These are phyloP conservation scores for Pyrenula aspistea DNA, from an alignment of 495 filamentous ascomycete species.

Conservation along the genomic window DNA sequence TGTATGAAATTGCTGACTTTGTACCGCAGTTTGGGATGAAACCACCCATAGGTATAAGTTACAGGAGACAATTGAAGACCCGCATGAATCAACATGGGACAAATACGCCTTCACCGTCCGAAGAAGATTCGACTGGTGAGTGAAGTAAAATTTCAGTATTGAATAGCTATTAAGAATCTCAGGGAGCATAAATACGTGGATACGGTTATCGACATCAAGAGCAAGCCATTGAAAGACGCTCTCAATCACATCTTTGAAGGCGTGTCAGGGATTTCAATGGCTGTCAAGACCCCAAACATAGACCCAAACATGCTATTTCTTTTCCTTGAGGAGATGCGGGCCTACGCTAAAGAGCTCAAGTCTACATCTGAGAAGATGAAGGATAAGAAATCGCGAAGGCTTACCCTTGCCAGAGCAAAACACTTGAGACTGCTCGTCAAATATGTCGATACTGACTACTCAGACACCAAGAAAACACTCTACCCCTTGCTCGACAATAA, in stretches of 20 bases:
- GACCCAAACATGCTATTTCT: conserved; percentile 87
- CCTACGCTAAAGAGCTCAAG: conserved; percentile 55
- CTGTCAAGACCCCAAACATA: conserved; percentile 65
- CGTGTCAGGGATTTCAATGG: conserved; percentile 69
- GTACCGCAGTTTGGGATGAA: conserved; percentile 71
- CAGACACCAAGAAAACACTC: conserved; percentile 65
- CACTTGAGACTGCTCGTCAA: conserved; percentile 70
- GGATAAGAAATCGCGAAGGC: conserved; percentile 56
- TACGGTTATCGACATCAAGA: conserved; percentile 79
- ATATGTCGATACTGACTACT: conserved; percentile 76
- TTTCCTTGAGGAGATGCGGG: conserved; percentile 66
- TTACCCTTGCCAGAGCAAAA: conserved; percentile 34
- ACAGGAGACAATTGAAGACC: conserved; percentile 64
- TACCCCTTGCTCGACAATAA: conserved; percentile 74
- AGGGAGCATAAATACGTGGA: conserved; percentile 75
- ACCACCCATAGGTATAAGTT: conserved; percentile 75
- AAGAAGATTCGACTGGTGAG: conserved; percentile 75
- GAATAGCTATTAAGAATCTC: too few relatives aligned
- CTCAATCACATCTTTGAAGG: conserved; percentile 67
- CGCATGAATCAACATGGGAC: conserved; percentile 64
- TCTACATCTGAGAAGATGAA: conserved; percentile 44
- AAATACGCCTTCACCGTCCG: conserved; percentile 81
- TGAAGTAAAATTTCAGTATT: too few relatives aligned
- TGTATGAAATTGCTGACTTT: too few relatives aligned
- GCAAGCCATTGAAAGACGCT: conserved; percentile 61